Evolutionary conservation across 768 basidiomycete genomes (phyloP), one percentile per base, ranked within the genome.

Genomic region (Mycena crocata): DNA sequence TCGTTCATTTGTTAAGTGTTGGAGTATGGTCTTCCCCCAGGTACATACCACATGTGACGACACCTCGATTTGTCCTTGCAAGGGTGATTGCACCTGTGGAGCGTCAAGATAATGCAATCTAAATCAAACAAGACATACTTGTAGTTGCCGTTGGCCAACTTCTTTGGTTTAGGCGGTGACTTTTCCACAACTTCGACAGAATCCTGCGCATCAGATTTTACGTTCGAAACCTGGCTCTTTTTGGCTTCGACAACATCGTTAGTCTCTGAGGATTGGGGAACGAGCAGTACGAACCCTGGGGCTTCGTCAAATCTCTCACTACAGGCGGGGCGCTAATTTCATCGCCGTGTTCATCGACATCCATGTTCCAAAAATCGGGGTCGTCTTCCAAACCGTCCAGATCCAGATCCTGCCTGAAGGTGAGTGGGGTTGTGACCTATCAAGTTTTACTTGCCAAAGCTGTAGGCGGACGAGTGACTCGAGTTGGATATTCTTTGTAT

Each of bases 61-160:
- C 94, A 95, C 45, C 81, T 83, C 5, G 80, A 78, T 76, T 94
- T 95, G 72, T 93, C 88, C 74, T 91, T 93, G 83, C 94, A 95
- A 24, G 84, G 56, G 70, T 95, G 94, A 70, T 92, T 92, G 73
- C 94, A 95, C 54, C 93, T 93, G 59, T 30, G 4, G 24, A 48
- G 30, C 31, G 14, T 59, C 42, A n/a, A 34, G 32, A n/a, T 21
- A 54, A 48, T 54, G 37, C 21, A 28, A 19, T 28, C 9, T 31
- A 6, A 3, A 7, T 13, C 44, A 46, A 42, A 35, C 42, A 62
- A 34, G 54, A n/a, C 65, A 64, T 69, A 90, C 92, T 82, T 80
- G 67, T 87, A 89, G 62, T 87, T 90, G 17, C 91, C 92, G 73
- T 92, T 90, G 2, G 85, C 78, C 19, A 89, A 80, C 69, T 79